Conservation (phyloP, 2,329 filamentous ascomycete genomes). For the Ceratocystis albifundus region DNA sequence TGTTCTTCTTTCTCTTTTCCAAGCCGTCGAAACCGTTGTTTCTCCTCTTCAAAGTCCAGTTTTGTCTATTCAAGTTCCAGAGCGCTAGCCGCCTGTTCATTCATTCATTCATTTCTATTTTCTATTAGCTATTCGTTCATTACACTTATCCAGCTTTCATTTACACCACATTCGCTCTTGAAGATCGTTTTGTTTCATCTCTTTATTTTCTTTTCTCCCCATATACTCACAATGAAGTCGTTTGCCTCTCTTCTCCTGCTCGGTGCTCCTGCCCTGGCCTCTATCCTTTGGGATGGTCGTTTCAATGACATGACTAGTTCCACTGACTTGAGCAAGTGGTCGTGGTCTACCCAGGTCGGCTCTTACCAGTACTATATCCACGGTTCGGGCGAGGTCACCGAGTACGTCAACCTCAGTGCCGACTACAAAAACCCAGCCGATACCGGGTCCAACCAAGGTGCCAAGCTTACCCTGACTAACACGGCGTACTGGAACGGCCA, state of each 20-base stretch:
- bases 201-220: slow-evolving; percentile 17
- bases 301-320: slow-evolving; percentile 48
- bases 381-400: slow-evolving; percentile 42
- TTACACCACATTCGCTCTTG: slow-evolving; percentile 17
- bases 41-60: slow-evolving; percentile 9
- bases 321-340: slow-evolving; percentile 49
- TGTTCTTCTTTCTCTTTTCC: slow-evolving; percentile 1
- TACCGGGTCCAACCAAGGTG: slow-evolving; percentile 48
- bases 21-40: not conserved
- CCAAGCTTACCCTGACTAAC: slow-evolving; percentile 53
- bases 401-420: slow-evolving; percentile 51
- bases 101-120: slow-evolving; percentile 20
- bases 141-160: not conserved
- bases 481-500: slow-evolving; percentile 62
- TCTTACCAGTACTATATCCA: slow-evolving; percentile 70
- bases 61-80: slow-evolving; percentile 16
- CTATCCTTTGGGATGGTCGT: slow-evolving; percentile 51
- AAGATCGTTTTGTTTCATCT: slow-evolving; percentile 21
- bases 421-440: slow-evolving; percentile 56
- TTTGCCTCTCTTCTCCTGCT: slow-evolving; percentile 17
- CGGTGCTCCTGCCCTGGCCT: slow-evolving; percentile 21
- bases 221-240: slow-evolving; percentile 23
- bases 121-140: slow-evolving; percentile 5
- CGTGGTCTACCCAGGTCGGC: slow-evolving; percentile 55
- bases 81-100: slow-evolving; percentile 22